phyloP scores from a whole-genome alignment of 768 basidiomycete species.

The Lentinula lateritia region DNA sequence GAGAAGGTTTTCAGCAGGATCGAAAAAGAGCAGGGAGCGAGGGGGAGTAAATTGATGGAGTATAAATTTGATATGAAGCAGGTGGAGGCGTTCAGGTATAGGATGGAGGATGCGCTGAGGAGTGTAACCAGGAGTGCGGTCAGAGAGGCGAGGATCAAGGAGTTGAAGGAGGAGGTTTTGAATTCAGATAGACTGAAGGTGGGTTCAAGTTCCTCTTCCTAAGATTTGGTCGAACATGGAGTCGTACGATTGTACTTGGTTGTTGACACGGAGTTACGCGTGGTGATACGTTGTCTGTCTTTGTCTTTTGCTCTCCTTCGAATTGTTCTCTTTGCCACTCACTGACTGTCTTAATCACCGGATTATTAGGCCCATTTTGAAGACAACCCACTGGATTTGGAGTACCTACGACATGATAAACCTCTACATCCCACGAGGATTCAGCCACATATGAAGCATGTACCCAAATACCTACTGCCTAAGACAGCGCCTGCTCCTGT shows the following conservation, averaged over 20 bases:
- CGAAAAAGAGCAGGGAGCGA: slow-evolving; percentile 37
- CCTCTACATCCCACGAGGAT: slow-evolving; percentile 26
- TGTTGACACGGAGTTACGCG: too few relatives aligned
- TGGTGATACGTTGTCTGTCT: too few relatives aligned
- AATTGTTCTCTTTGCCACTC: too few relatives aligned
- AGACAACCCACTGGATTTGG: slow-evolving; percentile 62
- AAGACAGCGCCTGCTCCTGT: not conserved
- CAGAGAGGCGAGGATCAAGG: slow-evolving; percentile 83
- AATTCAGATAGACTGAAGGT: slow-evolving; percentile 96
- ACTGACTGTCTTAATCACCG: too few relatives aligned
- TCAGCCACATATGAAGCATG: slow-evolving; percentile 61
- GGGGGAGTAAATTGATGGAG: slow-evolving; percentile 33
- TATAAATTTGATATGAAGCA: slow-evolving; percentile 94
- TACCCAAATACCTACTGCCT: slow-evolving; percentile 21
- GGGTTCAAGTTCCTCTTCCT: not conserved
- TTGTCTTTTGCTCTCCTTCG: not conserved
- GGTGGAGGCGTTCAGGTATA: slow-evolving; percentile 70
- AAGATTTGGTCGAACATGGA: too few relatives aligned
- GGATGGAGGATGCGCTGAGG: slow-evolving; percentile 48
- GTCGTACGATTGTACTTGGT: too few relatives aligned
- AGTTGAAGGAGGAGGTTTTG: slow-evolving; percentile 74
- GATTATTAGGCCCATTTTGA: slow-evolving; percentile 85
- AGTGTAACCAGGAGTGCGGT: slow-evolving; percentile 83
- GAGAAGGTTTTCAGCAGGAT: slow-evolving; percentile 35
- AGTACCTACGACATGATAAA: slow-evolving; percentile 85